Conservation (phyloP, 73 alveolate species). For the Tetrahymena thermophila region DNA sequence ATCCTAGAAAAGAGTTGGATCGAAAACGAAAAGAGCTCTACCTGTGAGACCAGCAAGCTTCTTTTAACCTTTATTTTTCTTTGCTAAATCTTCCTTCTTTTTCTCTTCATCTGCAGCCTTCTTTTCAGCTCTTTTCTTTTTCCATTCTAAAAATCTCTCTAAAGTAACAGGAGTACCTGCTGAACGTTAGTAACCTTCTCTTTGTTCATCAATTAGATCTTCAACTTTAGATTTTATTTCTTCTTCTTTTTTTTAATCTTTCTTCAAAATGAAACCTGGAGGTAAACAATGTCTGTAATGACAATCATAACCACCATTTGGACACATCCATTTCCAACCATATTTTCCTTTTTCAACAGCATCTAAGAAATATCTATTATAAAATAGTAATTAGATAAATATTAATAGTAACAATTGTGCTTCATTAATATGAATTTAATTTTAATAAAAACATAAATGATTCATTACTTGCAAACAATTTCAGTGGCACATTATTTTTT, state of each 20-base stretch:
- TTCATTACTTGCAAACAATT: background rate
- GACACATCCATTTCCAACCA: conserved; percentile 96
- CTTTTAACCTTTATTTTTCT: conserved; percentile 52
- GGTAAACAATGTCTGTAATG: conserved; percentile 74
- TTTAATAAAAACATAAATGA: too few species aligned
- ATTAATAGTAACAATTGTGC: too few species aligned
- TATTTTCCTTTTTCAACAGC: conserved; percentile 89
- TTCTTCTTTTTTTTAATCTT: conserved; percentile 54
- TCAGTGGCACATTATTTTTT: background rate
- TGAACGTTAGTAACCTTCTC: conserved; percentile 59
- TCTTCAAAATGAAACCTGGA: conserved; percentile 74
- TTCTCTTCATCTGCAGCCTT: conserved; percentile 55
- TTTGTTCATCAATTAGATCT: conserved; percentile 84
- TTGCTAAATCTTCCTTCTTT: conserved; percentile 56
- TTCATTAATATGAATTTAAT: too few species aligned
- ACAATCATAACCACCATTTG: conserved; percentile 79
- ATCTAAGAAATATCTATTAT: conserved; percentile 60
- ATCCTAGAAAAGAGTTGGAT: conserved; percentile 81
- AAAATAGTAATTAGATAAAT: conserved; percentile 19
- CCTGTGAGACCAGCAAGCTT: conserved; percentile 69
- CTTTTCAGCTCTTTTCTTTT: conserved; percentile 51
- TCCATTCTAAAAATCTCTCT: conserved; percentile 85
- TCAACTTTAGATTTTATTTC: conserved; percentile 59
- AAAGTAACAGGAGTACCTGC: conserved; percentile 64
- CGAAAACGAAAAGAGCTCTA: conserved; percentile 80